These are phyloP conservation scores for Hyphopichia wangnamkhiaoensis DNA, from an alignment of 1,139 yeast genomes.

Conservation along the genomic window DNA sequence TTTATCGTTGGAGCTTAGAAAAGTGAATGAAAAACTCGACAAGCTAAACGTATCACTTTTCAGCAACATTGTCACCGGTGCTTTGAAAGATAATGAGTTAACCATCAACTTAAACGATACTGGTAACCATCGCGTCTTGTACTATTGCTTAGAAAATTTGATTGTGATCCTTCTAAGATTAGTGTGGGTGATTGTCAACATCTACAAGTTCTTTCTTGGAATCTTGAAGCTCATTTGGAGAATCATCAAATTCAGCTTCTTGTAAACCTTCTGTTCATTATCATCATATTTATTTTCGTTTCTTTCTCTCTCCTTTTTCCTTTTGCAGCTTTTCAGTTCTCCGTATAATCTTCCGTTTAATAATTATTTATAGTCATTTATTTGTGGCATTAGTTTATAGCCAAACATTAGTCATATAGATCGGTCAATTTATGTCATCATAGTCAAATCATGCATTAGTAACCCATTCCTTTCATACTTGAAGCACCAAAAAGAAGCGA, in stretches of 20 bases:
- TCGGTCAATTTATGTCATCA: too few species aligned
- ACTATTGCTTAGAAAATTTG: slow-evolving; percentile 40
- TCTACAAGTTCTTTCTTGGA: slow-evolving; percentile 44
- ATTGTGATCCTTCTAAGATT: slow-evolving; percentile 67
- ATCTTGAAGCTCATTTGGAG: slow-evolving; percentile 36
- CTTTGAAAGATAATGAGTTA: slow-evolving; percentile 18
- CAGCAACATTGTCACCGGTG: slow-evolving; percentile 26
- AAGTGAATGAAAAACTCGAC: slow-evolving; percentile 69
- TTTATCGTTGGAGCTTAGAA: slow-evolving; percentile 67
- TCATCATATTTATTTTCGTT: too few species aligned
- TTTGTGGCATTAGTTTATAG: too few species aligned
- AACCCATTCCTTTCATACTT: too few species aligned
- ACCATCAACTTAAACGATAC: slow-evolving; percentile 25
- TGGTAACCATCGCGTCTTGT: slow-evolving; percentile 35
- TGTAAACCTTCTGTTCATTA: too few species aligned
- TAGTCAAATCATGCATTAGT: too few species aligned
- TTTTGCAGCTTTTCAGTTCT: too few species aligned
- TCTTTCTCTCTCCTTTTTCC: too few species aligned
- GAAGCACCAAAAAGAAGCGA: too few species aligned
- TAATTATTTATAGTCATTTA: too few species aligned
- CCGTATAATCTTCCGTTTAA: too few species aligned
- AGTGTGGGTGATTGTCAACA: slow-evolving; percentile 68
- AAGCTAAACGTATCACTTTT: slow-evolving; percentile 44
- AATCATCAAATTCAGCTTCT: slow-evolving; percentile 32
- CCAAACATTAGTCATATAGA: too few species aligned